A percentile compares a stretch with the other conserved stretches of the same genome.
These are phyloP conservation scores for Corylus avellana DNA, from an alignment of 306 rosid species.

Conservation along the genomic window DNA sequence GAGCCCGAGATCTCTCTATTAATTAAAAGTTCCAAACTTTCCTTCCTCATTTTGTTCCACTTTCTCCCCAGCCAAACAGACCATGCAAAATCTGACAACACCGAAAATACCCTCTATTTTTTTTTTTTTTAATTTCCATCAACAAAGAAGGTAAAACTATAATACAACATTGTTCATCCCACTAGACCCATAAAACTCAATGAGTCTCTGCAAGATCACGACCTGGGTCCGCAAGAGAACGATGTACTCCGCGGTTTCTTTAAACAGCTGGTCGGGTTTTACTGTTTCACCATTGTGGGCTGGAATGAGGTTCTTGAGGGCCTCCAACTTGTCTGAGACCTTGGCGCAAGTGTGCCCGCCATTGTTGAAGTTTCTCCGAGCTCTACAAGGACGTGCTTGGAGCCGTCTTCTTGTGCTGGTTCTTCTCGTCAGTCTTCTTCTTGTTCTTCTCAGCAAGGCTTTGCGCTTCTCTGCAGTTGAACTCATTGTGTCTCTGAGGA, in stretches of 20 bases:
- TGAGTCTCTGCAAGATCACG: slow-evolving; percentile 69
- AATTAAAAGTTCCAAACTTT: slow-evolving; percentile 27
- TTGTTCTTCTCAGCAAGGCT: slow-evolving; percentile 39
- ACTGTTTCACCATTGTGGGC: slow-evolving; percentile 29
- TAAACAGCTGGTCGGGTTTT: slow-evolving; percentile 63
- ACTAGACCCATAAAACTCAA: slow-evolving; percentile 60
- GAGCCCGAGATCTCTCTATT: slow-evolving; percentile 31
- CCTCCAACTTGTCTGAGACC: slow-evolving; percentile 59
- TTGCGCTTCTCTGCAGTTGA: slow-evolving; percentile 44
- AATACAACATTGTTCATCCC: slow-evolving; percentile 44
- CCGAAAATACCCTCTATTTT: not conserved
- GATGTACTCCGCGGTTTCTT: slow-evolving; percentile 90
- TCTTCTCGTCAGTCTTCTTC: slow-evolving; percentile 23
- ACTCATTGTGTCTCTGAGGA: slow-evolving; percentile 41
- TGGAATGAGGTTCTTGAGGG: slow-evolving; percentile 71
- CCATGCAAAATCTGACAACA: slow-evolving; percentile 39
- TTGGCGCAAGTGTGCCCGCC: slow-evolving; percentile 41
- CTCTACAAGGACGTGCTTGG: slow-evolving; percentile 21
- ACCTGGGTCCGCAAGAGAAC: slow-evolving; percentile 62
- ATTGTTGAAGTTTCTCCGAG: slow-evolving; percentile 41
- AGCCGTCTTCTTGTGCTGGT: slow-evolving; percentile 17
- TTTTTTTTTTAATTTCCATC: slow-evolving; percentile 2
- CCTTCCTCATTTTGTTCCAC: slow-evolving; percentile 24
- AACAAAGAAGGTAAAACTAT: slow-evolving; percentile 33
- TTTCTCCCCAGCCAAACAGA: slow-evolving; percentile 47